Percentiles rank a stretch among this genome's conserved stretches.
phyloP scores from a whole-genome alignment of 139 green algal genomes.

The Tetradesmus obliquus region DNA sequence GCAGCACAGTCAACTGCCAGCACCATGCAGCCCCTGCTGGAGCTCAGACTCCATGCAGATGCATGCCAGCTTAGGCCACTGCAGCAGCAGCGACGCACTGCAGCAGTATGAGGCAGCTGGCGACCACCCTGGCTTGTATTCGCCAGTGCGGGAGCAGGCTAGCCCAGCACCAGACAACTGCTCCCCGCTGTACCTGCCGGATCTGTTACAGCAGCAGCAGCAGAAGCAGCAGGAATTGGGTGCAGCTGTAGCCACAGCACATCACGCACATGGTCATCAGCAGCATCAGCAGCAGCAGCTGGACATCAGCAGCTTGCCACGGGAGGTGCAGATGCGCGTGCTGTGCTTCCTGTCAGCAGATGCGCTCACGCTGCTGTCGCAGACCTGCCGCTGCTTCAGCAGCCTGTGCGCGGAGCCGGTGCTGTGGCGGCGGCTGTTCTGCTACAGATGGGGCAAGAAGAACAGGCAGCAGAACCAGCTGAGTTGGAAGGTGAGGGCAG shows the following conservation, averaged over 20 bases:
- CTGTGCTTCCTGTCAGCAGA: constrained; percentile 57
- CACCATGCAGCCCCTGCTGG: background rate
- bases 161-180: background rate
- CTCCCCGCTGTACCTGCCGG: background rate
- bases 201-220: background rate
- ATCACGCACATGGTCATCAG: background rate
- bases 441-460: constrained; percentile 49
- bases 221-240: background rate
- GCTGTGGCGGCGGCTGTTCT: constrained; percentile 60
- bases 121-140: background rate
- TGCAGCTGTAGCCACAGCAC: background rate
- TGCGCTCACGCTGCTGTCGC: constrained; percentile 32
- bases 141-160: background rate
- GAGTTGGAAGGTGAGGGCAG: constrained; percentile 49
- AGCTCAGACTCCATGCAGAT: constrained; percentile 20
- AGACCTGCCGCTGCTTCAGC: constrained; percentile 1
- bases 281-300: background rate
- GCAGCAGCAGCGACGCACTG: constrained; percentile 14
- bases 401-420: constrained; percentile 33
- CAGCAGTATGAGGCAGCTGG: background rate
- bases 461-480: constrained; percentile 1
- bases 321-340: constrained; percentile 55
- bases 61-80: background rate
- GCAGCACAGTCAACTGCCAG: background rate
- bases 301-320: constrained; percentile 8